Base-by-base conservation (phyloP, 2,329 filamentous ascomycete genomes). In the Ophiostoma australiae region DNA sequence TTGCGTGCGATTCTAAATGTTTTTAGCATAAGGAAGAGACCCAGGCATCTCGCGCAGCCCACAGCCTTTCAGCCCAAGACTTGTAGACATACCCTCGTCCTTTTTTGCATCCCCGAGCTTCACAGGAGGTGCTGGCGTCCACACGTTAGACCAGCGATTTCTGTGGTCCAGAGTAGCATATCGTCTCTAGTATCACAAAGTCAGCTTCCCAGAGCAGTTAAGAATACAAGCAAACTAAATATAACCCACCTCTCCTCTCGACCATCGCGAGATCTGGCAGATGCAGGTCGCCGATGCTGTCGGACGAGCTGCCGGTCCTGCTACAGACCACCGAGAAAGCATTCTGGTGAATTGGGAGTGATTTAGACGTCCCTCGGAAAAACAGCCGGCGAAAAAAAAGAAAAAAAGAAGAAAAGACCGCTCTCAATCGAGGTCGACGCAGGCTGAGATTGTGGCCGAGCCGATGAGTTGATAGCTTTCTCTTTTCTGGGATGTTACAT, bases 101-200 rank as follows among this genome's bases (percentile, higher is more conserved):
- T 85, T 81, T 35, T 82, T 82, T 58, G 83, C 82, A 72, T 88
- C 83, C 70, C 91, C 87, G 8, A 90, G 89, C 63, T 69, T 67
- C 13, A 75, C 73, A 10, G 69, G 68, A 5, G 90, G 89, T 0
- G 90, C 91, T 1, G 93, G 92, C 37, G 89, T 84, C 92, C 94
- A 97, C 79, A 93, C 86, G 66, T 84, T 89, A 3, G 92, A 94
- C 11, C 94, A 79, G 73, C 90, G 84, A 76, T 73, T 72, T 20
- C 76, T 73, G 67, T 76, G 74, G 39, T 77, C 76, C 6, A 74
- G 23, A 61, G 75, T 72, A 15, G 76, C 55, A 4, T 37, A 61
- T 4, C 75, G 70, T n/a, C 31, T 41, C 73, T 63, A 17, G 23
- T 13, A 27, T 11, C 27, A 27, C 2, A 4, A 23, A 58, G 10